Base-by-base conservation (phyloP, 169 alveolate genomes). In the Plasmodium vinckei region DNA sequence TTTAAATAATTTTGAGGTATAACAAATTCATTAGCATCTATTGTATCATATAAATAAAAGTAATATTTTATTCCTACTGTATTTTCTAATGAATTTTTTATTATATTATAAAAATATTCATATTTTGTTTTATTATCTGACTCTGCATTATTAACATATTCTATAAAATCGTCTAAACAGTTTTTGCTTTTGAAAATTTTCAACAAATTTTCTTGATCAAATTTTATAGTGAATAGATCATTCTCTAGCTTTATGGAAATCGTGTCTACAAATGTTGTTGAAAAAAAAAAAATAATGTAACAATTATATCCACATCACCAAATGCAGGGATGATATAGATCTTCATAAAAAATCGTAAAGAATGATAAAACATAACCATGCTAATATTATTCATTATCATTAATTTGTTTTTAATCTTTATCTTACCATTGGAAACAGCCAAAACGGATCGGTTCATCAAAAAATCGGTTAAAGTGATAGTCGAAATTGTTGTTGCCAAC, bases 21-120 rank as follows among this genome's bases (percentile, higher is more conserved):
- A 42, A 93, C 94, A 70, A 89, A 93, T 46, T 93, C 96, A 21
- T 87, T 73, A n/a, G 94, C 96, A 73, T 93, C 96, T 44, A 93
- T 93, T 12, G 96, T 92, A 53, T 93, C 96, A 87, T 87, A 89
- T 59, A 93, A 67, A 67, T 89, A 93, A 75, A 93, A 93, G 71
- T 91, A 93, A 60, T 93, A 93, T 79, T 91, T 92, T 13, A 93
- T 68, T 5, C 96, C 95, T 87, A 93, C 63, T 5, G 64, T 79
- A 42, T 65, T 86, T 19, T 93, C 93, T 25, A 93, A n/a, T 21
- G 79, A 53, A 51, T 87, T 42, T 19, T 54, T 53, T 61, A 84
- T 77, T 59, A 77, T 49, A 27, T 77, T 77, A 59, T 65, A 51
- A 21, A 77, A 77, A 21, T 77, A 77, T 12, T 77, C 73, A 69